A percentile compares a stretch with the other conserved stretches of the same genome.
phyloP scores from a whole-genome alignment of 768 basidiomycete species.

The Lactifluus pinguis region DNA sequence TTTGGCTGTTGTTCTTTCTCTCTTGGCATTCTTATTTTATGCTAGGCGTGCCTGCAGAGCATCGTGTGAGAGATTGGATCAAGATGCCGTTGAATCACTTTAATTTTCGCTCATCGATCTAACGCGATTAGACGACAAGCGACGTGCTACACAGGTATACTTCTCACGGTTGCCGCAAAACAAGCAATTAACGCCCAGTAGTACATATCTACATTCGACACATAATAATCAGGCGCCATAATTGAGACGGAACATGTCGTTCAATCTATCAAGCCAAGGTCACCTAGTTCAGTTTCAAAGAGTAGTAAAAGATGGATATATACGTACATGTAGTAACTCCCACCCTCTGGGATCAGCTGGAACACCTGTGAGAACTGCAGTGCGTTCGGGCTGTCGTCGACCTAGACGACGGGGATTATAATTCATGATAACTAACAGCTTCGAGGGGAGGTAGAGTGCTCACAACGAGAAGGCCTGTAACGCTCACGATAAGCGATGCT shows the following conservation, averaged over 20 bases:
- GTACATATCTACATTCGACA: constrained; percentile 6
- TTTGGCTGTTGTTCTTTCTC: constrained; percentile 6
- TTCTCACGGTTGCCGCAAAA: neutral
- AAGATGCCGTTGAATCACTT: neutral
- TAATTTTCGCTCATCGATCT: neutral
- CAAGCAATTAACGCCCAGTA: neutral
- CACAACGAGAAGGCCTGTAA: constrained; percentile 80
- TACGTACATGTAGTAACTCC: constrained; percentile 78
- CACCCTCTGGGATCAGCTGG: constrained; percentile 73
- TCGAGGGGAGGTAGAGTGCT: constrained; percentile 20
- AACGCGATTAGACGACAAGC: neutral
- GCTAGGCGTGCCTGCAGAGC: constrained; percentile 1
- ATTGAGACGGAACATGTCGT: constrained; percentile 92
- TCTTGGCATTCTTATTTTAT: constrained; percentile 1
- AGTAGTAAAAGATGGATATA: neutral
- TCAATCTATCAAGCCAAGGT: constrained; percentile 39
- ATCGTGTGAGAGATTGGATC: neutral
- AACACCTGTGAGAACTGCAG: constrained; percentile 90
- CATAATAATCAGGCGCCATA: constrained; percentile 36
- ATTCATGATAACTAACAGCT: neutral
- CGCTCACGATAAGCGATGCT: constrained; percentile 65
- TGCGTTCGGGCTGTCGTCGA: constrained; percentile 74
- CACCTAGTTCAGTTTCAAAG: neutral
- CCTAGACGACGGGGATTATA: constrained; percentile 33
- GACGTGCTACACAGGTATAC: constrained; percentile 7